A percentile compares a stretch with the other conserved stretches of the same genome.
phyloP scores from a whole-genome alignment of 345 rosid species.

The Euphorbia lathyris region DNA sequence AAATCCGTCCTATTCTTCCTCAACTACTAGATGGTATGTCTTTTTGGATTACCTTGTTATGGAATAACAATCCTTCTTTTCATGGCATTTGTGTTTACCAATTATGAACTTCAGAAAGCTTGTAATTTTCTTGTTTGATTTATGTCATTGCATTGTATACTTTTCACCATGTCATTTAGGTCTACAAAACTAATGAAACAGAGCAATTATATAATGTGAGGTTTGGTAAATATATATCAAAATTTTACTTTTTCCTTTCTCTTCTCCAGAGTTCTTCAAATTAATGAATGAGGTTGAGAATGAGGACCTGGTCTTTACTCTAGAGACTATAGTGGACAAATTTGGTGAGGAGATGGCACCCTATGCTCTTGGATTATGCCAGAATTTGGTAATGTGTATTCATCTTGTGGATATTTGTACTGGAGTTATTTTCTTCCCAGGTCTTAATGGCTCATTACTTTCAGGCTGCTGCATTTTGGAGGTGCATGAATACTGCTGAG shows the following conservation, averaged over 20 bases:
- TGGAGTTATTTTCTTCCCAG: slow-evolving; percentile 5
- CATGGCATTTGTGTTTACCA: background rate
- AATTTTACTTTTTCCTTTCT: background rate
- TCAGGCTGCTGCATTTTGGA: slow-evolving; percentile 96
- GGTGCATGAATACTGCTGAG: slow-evolving; percentile 88
- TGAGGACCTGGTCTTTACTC: slow-evolving; percentile 88
- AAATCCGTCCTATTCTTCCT: slow-evolving; percentile 95
- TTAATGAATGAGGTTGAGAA: slow-evolving; percentile 98
- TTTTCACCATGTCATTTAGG: background rate
- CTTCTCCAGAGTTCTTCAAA: slow-evolving; percentile 79
- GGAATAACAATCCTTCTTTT: background rate
- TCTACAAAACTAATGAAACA: background rate
- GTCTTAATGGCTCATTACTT: slow-evolving; percentile 7
- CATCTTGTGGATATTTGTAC: background rate
- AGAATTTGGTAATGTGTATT: slow-evolving; percentile 66
- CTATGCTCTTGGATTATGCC: slow-evolving; percentile 88
- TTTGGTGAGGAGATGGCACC: slow-evolving; percentile 99
- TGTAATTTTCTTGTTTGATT: background rate
- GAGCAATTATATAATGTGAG: background rate
- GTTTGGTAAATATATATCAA: background rate
- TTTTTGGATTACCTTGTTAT: background rate
- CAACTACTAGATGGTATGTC: slow-evolving; percentile 87
- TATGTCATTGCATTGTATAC: slow-evolving; percentile 9
- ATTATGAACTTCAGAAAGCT: background rate
- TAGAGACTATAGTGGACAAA: slow-evolving; percentile 91